Percentiles rank a stretch among this genome's conserved stretches.
Conservation (phyloP, 1,284 basidiomycete species). For the Meripilus lineatus region DNA sequence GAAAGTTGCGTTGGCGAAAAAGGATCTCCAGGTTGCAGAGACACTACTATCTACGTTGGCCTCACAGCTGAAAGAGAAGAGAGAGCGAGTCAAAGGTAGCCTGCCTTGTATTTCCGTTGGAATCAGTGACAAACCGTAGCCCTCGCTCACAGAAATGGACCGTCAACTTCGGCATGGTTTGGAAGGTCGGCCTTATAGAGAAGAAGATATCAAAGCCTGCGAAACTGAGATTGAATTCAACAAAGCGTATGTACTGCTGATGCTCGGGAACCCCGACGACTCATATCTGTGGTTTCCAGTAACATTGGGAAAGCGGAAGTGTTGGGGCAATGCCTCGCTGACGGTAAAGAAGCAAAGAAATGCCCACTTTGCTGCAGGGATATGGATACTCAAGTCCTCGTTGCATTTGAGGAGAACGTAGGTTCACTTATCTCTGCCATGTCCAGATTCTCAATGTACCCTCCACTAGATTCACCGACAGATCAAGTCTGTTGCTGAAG, state of each 20-base stretch:
- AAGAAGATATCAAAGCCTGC: slow-evolving; percentile 56
- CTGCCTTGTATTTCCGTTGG: slow-evolving; percentile 2
- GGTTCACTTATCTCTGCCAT: too few relatives aligned
- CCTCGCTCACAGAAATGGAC: slow-evolving; percentile 43
- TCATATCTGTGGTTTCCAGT: slow-evolving; percentile 6
- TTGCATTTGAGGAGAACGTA: slow-evolving; percentile 66
- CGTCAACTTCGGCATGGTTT: slow-evolving; percentile 46
- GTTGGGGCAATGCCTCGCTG: slow-evolving; percentile 59
- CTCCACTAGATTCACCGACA: slow-evolving; percentile 31
- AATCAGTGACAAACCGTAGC: too few relatives aligned
- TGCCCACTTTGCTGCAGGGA: slow-evolving; percentile 78
- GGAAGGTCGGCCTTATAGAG: slow-evolving; percentile 26
- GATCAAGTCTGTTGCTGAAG: slow-evolving; percentile 46
- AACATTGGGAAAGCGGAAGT: slow-evolving; percentile 44
- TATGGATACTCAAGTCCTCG: slow-evolving; percentile 59
- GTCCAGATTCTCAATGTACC: too few relatives aligned
- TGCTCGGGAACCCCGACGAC: not conserved
- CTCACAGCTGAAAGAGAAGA: slow-evolving; percentile 58
- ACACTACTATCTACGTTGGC: slow-evolving; percentile 54
- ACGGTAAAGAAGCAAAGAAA: slow-evolving; percentile 55
- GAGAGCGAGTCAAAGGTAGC: slow-evolving; percentile 59
- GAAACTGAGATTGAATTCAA: slow-evolving; percentile 46
- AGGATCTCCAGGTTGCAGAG: slow-evolving; percentile 57
- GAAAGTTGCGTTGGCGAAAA: slow-evolving; percentile 44
- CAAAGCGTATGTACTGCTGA: slow-evolving; percentile 43